A percentile compares a stretch with the other conserved stretches of the same genome.
Evolutionary conservation across 768 basidiomycete species (phyloP).

Genomic region (Candolleomyces eurysporus): DNA sequence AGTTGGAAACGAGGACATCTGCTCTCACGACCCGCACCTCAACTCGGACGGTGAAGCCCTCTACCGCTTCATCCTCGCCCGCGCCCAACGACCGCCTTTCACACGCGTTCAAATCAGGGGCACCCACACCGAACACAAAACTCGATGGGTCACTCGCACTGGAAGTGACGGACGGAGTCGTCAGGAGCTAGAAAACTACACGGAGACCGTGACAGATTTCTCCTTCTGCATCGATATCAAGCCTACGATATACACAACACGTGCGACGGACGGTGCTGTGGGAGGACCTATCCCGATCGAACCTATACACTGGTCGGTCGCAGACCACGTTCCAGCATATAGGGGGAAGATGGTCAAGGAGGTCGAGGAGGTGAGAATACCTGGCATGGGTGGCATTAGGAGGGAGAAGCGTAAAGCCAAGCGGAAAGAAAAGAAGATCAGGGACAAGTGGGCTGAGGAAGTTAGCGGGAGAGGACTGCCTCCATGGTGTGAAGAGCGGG

Average conservation of each 20-base stretch:
- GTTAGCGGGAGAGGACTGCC: conserved; percentile 48
- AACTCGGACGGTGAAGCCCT: conserved; percentile 69
- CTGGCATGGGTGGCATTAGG: conserved; percentile 11
- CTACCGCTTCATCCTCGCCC: conserved; percentile 68
- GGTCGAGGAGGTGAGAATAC: conserved; percentile 31
- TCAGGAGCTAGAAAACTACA: conserved; percentile 47
- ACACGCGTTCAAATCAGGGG: conserved; percentile 51
- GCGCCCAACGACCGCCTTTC: conserved; percentile 44
- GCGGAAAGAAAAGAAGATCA: conserved; percentile 39
- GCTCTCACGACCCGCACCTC: conserved; percentile 70
- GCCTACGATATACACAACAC: conserved; percentile 32
- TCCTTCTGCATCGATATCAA: conserved; percentile 61
- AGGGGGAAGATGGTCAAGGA: conserved; percentile 63
- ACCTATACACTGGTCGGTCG: conserved; percentile 55
- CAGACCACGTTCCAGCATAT: conserved; percentile 62
- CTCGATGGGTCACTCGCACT: conserved; percentile 41
- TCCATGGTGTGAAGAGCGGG: conserved; percentile 33
- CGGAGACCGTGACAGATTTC: conserved; percentile 63
- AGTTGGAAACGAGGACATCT: conserved; percentile 44
- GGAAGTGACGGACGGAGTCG: conserved; percentile 32
- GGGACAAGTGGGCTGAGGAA: conserved; percentile 43
- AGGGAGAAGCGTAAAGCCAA: conserved; percentile 38
- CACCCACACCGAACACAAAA: conserved; percentile 52
- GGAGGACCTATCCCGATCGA: conserved; percentile 13
- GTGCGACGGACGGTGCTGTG: background rate